These are phyloP conservation scores for Ogataea ganodermae DNA, from an alignment of 805 yeast genomes.

Conservation along the genomic window DNA sequence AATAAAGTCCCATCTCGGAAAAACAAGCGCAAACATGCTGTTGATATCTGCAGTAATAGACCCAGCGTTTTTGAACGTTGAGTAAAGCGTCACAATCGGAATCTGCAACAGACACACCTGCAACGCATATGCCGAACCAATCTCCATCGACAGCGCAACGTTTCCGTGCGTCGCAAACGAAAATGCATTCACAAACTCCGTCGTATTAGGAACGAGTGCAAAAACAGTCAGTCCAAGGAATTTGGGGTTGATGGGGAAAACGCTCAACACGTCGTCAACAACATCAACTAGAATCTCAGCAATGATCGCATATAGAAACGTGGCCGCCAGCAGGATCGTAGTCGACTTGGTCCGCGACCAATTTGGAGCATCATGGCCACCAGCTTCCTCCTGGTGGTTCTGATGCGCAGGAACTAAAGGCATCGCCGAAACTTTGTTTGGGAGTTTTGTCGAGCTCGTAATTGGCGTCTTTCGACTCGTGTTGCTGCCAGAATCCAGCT, in stretches of 20 bases:
- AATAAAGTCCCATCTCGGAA: slow-evolving; percentile 94
- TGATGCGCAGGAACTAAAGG: slow-evolving; percentile 3
- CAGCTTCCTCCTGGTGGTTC: slow-evolving; percentile 33
- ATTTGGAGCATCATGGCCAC: slow-evolving; percentile 95
- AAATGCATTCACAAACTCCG: slow-evolving; percentile 95
- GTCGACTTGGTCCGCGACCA: slow-evolving; percentile 90
- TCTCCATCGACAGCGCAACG: slow-evolving; percentile 95
- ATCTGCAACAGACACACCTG: slow-evolving; percentile 94
- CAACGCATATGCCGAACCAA: slow-evolving; percentile 95
- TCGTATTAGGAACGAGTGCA: slow-evolving; percentile 95
- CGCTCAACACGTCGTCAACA: slow-evolving; percentile 80
- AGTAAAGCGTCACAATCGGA: slow-evolving; percentile 82
- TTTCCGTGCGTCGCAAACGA: slow-evolving; percentile 96
- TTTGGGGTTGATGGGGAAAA: slow-evolving; percentile 85
- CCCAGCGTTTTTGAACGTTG: slow-evolving; percentile 49
- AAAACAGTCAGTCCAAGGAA: slow-evolving; percentile 91
- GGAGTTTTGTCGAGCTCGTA: neutral
- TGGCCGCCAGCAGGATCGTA: slow-evolving; percentile 78
- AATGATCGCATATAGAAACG: slow-evolving; percentile 84
- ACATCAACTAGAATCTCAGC: slow-evolving; percentile 94
- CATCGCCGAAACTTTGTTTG: neutral
- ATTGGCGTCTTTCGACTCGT: slow-evolving; percentile 12
- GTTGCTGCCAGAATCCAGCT: slow-evolving; percentile 16
- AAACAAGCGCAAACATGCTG: slow-evolving; percentile 73
- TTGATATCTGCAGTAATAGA: slow-evolving; percentile 35